phyloP scores from a whole-genome alignment of 2,329 filamentous ascomycete genomes.

The Parastagonospora nodorum region DNA sequence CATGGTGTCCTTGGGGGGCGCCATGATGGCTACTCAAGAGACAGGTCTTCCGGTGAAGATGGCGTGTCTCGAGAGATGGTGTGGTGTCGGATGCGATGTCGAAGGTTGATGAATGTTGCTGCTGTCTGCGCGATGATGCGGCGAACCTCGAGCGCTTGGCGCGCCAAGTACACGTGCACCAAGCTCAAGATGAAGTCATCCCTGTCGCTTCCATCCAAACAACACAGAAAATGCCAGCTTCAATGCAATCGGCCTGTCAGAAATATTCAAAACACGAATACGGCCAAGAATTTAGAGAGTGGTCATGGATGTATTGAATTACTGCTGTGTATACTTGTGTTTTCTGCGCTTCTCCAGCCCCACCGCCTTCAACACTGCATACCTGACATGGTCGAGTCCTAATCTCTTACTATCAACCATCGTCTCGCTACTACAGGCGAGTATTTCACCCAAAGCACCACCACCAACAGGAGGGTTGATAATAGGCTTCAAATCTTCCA shows the following conservation, averaged over 20 bases:
- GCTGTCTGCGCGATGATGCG: conserved; percentile 27
- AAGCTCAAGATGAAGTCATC: too few species aligned
- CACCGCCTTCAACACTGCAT: conserved; percentile 66
- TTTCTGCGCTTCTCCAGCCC: conserved; percentile 15
- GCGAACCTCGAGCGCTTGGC: not conserved
- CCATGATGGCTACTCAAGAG: conserved; percentile 57
- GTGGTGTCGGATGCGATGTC: conserved; percentile 27
- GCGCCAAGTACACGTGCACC: conserved; percentile 5
- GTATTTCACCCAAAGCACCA: conserved; percentile 61
- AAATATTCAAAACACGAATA: too few species aligned
- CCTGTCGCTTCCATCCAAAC: too few species aligned
- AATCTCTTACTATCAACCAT: conserved; percentile 55
- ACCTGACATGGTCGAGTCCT: conserved; percentile 66
- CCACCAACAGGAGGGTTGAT: conserved; percentile 39
- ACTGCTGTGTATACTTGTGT: not conserved
- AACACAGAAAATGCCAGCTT: too few species aligned
- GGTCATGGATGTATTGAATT: too few species aligned
- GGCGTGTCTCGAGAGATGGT: conserved; percentile 32
- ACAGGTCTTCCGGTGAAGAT: conserved; percentile 24
- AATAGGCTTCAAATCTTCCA: conserved; percentile 44
- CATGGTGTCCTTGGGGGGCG: conserved; percentile 78
- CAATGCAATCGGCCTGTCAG: too few species aligned
- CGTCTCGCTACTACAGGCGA: conserved; percentile 62
- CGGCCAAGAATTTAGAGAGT: too few species aligned
- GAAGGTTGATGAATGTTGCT: conserved; percentile 37